These are phyloP conservation scores for Globisporangium paddicum DNA, from an alignment of 352 stramenopile genomes.

Conservation along the genomic window DNA sequence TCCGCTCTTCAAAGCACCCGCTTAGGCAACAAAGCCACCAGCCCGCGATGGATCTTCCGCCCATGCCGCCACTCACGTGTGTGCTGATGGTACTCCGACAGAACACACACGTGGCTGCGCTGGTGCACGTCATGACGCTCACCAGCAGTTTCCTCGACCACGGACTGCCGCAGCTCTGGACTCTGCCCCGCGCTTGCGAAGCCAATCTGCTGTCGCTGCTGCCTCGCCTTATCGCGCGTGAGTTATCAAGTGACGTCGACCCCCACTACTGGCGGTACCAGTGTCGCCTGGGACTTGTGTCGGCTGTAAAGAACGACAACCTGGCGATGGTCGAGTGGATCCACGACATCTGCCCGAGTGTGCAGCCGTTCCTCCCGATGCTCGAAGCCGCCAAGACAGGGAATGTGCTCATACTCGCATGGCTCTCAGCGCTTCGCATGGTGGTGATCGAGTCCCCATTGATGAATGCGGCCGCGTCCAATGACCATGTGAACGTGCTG, in stretches of 20 bases:
- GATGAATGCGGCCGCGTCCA: not conserved
- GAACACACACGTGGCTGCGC: no score
- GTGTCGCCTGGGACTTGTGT: not conserved
- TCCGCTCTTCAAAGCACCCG: not conserved
- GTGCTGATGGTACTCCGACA: not conserved
- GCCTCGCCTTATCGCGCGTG: not conserved
- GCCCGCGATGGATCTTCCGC: not conserved
- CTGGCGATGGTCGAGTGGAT: constrained; percentile 1
- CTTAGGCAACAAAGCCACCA: not conserved
- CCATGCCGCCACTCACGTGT: not conserved
- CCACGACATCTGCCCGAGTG: not conserved
- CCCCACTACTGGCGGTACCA: not conserved
- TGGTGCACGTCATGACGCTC: not conserved
- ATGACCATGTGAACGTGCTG: not conserved
- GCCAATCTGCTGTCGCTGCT: not conserved
- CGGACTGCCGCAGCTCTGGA: not conserved
- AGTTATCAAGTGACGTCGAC: not conserved
- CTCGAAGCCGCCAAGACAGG: not conserved
- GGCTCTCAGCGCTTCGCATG: not conserved
- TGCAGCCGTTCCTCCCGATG: not conserved
- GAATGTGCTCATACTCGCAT: not conserved
- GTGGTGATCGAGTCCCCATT: not conserved
- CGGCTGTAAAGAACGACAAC: not conserved
- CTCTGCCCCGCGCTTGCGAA: not conserved
- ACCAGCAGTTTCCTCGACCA: not conserved